These are phyloP conservation scores for Thraustotheca clavata DNA, from an alignment of 352 stramenopile genomes.

Conservation along the genomic window DNA sequence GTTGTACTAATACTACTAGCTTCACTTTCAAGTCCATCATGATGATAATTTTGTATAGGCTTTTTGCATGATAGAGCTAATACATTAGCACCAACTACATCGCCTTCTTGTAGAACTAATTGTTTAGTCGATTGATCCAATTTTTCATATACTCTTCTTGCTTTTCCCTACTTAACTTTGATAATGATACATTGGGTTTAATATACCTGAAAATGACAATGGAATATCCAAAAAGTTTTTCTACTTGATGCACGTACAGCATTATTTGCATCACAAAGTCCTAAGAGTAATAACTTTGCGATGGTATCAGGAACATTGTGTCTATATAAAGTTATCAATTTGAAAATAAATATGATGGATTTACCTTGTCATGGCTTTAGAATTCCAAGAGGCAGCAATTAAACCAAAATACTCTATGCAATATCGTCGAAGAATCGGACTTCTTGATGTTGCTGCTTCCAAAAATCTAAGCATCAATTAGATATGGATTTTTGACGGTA, in stretches of 20 bases:
- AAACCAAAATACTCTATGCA: constrained; percentile 5
- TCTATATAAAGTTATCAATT: not conserved
- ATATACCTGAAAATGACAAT: not conserved
- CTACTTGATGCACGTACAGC: not conserved
- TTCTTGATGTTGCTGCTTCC: not conserved
- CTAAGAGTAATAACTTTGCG: constrained; percentile 7
- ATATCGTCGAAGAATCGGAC: not conserved
- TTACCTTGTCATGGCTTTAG: not conserved
- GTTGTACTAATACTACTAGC: not conserved
- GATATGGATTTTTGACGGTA: not conserved
- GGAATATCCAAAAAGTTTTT: constrained; percentile 13
- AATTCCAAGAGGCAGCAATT: not conserved
- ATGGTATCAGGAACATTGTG: not conserved
- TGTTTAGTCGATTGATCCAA: not conserved
- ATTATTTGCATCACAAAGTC: constrained; percentile 8
- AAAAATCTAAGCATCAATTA: not conserved
- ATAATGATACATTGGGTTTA: not conserved
- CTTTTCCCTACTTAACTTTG: not conserved
- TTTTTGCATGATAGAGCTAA: too few species aligned
- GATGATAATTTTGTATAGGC: not conserved
- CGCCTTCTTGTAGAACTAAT: not conserved
- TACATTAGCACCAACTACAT: not conserved
- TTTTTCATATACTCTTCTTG: constrained; percentile 8
- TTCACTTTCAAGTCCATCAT: not conserved
- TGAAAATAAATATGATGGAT: not conserved